Percentiles rank a stretch among this genome's conserved stretches.
Evolutionary conservation across 2,329 filamentous ascomycete genomes (phyloP).

Genomic region (Alternaria sp.): DNA sequence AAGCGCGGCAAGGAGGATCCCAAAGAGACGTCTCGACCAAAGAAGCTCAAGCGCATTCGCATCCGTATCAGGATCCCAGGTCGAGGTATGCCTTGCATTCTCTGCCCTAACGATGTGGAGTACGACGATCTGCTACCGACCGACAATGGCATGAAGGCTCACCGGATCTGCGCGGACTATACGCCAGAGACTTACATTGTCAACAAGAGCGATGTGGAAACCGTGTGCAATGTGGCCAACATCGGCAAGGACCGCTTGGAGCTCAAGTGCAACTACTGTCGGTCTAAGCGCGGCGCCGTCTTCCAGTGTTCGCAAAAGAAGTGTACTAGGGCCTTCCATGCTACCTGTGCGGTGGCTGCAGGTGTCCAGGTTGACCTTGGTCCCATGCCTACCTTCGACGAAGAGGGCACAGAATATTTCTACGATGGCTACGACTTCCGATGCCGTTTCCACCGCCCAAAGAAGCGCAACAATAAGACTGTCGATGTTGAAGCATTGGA

Average conservation of each 20-base stretch:
- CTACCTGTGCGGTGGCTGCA: slow-evolving; percentile 89
- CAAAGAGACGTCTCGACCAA: slow-evolving; percentile 60
- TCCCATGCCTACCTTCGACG: slow-evolving; percentile 82
- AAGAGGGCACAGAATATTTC: slow-evolving; percentile 91
- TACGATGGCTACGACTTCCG: slow-evolving; percentile 91
- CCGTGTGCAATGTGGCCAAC: slow-evolving; percentile 77
- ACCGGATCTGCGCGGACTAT: slow-evolving; percentile 87
- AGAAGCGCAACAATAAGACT: slow-evolving; percentile 84
- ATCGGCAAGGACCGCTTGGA: slow-evolving; percentile 88
- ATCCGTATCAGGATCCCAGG: slow-evolving; percentile 74
- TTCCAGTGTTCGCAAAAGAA: slow-evolving; percentile 97
- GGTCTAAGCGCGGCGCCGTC: slow-evolving; percentile 92
- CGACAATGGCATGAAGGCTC: slow-evolving; percentile 84
- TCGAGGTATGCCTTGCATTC: slow-evolving; percentile 82
- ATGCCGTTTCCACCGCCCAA: slow-evolving; percentile 91
- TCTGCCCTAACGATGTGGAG: slow-evolving; percentile 90
- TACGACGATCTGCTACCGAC: slow-evolving; percentile 84
- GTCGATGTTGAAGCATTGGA: slow-evolving; percentile 73
- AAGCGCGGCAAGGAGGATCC: slow-evolving; percentile 55
- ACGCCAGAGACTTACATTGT: slow-evolving; percentile 91
- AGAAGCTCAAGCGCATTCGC: slow-evolving; percentile 75
- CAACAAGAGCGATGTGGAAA: slow-evolving; percentile 67
- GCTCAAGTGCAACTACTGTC: slow-evolving; percentile 93
- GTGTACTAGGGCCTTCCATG: slow-evolving; percentile 90
- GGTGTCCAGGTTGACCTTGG: slow-evolving; percentile 91